phyloP scores from a whole-genome alignment of 768 basidiomycete species.

The Boletus patriciae region DNA sequence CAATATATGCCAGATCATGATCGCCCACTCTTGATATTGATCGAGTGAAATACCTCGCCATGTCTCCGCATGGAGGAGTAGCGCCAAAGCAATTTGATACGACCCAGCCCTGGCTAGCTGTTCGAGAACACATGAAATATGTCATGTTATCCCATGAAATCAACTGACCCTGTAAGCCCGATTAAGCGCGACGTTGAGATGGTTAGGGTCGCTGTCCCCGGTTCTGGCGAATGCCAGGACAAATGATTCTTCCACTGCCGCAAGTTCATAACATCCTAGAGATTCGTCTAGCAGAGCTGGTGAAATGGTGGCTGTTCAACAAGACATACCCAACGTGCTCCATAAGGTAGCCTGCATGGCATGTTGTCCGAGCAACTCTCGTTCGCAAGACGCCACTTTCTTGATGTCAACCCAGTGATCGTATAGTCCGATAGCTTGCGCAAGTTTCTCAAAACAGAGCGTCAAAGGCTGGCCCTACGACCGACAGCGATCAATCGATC shows the following conservation, averaged over 20 bases:
- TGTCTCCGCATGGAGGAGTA: constrained; percentile 64
- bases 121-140: constrained; percentile 15
- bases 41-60: constrained; percentile 67
- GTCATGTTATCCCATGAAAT: constrained; percentile 1
- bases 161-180: constrained; percentile 61
- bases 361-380: constrained; percentile 71
- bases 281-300: constrained; percentile 10
- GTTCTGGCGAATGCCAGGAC: constrained; percentile 64
- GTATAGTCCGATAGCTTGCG: constrained; percentile 64
- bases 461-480: constrained; percentile 67
- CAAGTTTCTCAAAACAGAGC: constrained; percentile 65
- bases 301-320: not conserved
- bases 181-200: constrained; percentile 61
- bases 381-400: constrained; percentile 46
- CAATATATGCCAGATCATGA: constrained; percentile 76
- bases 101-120: constrained; percentile 71
- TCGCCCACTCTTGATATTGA: constrained; percentile 73
- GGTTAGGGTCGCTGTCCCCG: constrained; percentile 59
- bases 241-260: constrained; percentile 65
- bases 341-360: constrained; percentile 73
- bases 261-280: constrained; percentile 65
- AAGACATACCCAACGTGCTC: constrained; percentile 59
- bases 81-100: constrained; percentile 58
- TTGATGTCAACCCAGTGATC: constrained; percentile 70
- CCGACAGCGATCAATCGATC: constrained; percentile 13